Percentiles rank a stretch among this genome's conserved stretches.
Conservation (phyloP, 2,329 filamentous ascomycete genomes). For the Boeremia exigua region DNA sequence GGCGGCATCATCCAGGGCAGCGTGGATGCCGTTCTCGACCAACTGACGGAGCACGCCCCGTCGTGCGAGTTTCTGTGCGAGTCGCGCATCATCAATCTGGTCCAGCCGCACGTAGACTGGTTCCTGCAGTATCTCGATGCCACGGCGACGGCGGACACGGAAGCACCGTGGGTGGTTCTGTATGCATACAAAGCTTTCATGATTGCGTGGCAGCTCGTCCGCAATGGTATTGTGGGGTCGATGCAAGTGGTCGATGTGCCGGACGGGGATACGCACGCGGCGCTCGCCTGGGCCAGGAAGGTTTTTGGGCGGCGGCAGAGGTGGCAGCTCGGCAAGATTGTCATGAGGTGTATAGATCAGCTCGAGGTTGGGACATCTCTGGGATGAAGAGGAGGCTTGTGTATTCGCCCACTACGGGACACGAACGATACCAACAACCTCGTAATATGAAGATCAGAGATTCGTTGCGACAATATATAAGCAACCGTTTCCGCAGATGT, state of each 20-base stretch:
- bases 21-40: slow-evolving; percentile 23
- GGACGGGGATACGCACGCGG: slow-evolving; percentile 22
- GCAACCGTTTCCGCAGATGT: too few species aligned
- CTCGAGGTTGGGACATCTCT: slow-evolving; percentile 4
- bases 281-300: slow-evolving; percentile 25
- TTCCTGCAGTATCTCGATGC: slow-evolving; percentile 30
- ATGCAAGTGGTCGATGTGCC: slow-evolving; percentile 26
- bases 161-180: slow-evolving; percentile 29
- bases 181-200: slow-evolving; percentile 32
- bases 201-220: slow-evolving; percentile 31
- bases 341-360: slow-evolving; percentile 23
- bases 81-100: slow-evolving; percentile 17
- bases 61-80: slow-evolving; percentile 26
- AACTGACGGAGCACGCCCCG: slow-evolving; percentile 23
- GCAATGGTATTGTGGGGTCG: slow-evolving; percentile 15
- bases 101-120: slow-evolving; percentile 31
- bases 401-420: too few species aligned
- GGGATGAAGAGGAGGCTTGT: neutral
- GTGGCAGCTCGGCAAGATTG: slow-evolving; percentile 28
- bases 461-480: too few species aligned
- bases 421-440: too few species aligned
- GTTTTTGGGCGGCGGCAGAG: slow-evolving; percentile 21
- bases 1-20: slow-evolving; percentile 28
- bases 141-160: slow-evolving; percentile 16
- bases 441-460: too few species aligned